Conservation (phyloP, 2,329 filamentous ascomycete species). For the Aspergillus phoenicis region DNA sequence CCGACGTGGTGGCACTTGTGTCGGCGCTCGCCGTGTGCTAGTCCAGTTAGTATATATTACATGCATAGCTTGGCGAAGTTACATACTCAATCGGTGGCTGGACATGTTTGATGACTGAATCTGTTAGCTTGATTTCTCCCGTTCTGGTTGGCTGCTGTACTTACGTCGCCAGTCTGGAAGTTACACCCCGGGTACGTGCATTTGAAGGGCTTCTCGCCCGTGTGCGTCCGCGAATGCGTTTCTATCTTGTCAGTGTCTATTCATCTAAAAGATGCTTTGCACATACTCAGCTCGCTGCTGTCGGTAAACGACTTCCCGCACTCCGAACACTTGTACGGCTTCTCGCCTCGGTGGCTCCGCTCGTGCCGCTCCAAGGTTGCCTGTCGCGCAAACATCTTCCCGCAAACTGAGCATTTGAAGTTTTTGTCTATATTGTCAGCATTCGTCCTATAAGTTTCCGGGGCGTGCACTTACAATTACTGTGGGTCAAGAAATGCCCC, state of each 20-base stretch:
- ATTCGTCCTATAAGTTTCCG: not conserved
- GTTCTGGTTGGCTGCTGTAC: constrained; percentile 17
- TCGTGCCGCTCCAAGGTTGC: constrained; percentile 48
- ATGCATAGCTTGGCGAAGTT: not conserved
- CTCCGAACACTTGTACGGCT: constrained; percentile 45
- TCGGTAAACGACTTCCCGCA: constrained; percentile 49
- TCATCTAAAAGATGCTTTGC: not conserved
- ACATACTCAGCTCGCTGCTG: constrained; percentile 48
- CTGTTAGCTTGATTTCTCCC: constrained; percentile 29
- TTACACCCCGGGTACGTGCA: constrained; percentile 47
- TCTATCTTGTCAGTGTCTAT: constrained; percentile 34
- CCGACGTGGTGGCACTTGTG: constrained; percentile 45
- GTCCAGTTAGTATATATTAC: constrained; percentile 13
- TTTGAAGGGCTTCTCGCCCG: constrained; percentile 48
- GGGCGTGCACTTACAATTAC: constrained; percentile 39
- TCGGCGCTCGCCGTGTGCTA: constrained; percentile 45
- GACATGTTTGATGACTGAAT: constrained; percentile 49
- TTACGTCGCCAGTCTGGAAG: constrained; percentile 48
- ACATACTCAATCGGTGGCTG: constrained; percentile 47
- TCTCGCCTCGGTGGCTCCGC: constrained; percentile 48
- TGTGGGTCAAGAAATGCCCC: constrained; percentile 49
- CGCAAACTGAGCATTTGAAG: constrained; percentile 45
- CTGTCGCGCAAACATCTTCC: constrained; percentile 46
- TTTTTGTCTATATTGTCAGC: constrained; percentile 40
- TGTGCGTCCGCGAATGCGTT: constrained; percentile 48